Base-by-base conservation (phyloP, 2,329 filamentous ascomycete species). In the Pyrenophora tritici-repentis region DNA sequence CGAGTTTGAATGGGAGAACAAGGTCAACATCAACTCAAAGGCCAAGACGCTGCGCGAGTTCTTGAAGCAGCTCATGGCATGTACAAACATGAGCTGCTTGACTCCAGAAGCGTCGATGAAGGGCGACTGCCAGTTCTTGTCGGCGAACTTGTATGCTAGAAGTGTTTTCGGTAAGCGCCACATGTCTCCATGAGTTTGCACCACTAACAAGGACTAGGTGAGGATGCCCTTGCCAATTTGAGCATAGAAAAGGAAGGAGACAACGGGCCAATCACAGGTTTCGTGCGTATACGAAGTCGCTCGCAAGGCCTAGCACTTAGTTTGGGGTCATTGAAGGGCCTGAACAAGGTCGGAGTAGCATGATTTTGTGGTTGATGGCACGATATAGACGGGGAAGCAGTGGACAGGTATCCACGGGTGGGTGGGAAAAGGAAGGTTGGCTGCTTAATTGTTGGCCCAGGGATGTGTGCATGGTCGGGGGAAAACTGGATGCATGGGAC, bases 1-100 rank as follows among this genome's bases (percentile, higher is more conserved):
- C 32, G 94, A 99, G 73, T 99, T 99, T 63, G 94, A 99, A 74
- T 99, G 94, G 94, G 94, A 99, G 81, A 99, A 99, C 80, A 99
- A 99, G 84, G 93, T 99, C 75, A 99, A 99, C 79, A 97, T 99
- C 79, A 97, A 97, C 78, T 95, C 90, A 59, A 97, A 97, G 81
- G 91, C 90, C 62, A 96, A 93, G 80, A 88, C 85, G 22, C 81
- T 99, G 55, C 86, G 93, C 42, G 91, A 95, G 16, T 99, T 99
- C 84, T 79, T 99, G 59, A 88, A 90, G 63, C 88, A 96, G 73
- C 80, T 99, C 54, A 97, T 97, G 94, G 91, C 91, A 55, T 93
- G 89, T 73, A 99, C 94, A 46, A 97, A 99, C 76, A 99, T 99
- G 94, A 94, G 87, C 73, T 99, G 94, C 75, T 78, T 99, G 67